Percentiles rank a stretch among this genome's conserved stretches.
Evolutionary conservation across 148 eudicot genomes (phyloP).

Genomic region (Simmondsia chinensis): DNA sequence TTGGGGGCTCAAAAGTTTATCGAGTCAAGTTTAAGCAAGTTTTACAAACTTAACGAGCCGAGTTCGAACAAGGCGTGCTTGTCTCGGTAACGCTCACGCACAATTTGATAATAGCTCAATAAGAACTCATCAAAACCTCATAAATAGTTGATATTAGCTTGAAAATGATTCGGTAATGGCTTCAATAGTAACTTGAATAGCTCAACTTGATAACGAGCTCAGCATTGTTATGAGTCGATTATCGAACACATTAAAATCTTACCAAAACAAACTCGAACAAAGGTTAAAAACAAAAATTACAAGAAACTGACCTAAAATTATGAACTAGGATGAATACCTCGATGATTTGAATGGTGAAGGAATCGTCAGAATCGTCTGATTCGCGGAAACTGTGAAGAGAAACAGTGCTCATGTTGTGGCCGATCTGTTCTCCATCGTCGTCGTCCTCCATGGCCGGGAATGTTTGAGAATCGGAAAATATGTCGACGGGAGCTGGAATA

Average conservation of each 20-base stretch:
- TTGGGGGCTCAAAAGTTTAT: no score
- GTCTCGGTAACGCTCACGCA: no score
- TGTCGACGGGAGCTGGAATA: not conserved
- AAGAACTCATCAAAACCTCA: no score
- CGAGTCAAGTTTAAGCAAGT: no score
- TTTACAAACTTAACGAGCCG: no score
- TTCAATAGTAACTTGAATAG: no score
- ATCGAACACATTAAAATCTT: not conserved
- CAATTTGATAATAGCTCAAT: no score
- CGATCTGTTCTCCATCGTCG: not conserved
- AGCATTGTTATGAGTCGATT: not conserved
- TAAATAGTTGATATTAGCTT: no score
- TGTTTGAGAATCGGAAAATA: conserved; percentile 1
- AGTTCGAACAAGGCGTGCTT: no score
- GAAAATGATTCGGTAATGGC: no score
- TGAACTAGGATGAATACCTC: conserved; percentile 42
- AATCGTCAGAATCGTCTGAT: conserved; percentile 5
- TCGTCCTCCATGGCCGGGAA: conserved; percentile 10
- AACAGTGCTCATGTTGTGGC: conserved; percentile 30
- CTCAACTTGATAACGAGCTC: no score
- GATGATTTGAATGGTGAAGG: conserved; percentile 48
- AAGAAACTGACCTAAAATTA: no score
- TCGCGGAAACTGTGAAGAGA: conserved; percentile 46
- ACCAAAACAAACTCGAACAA: not conserved
- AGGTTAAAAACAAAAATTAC: not conserved